Evolutionary conservation across 176 grass and related monocot genomes (phyloP).

Genomic region (Urochloa ruziziensis): DNA sequence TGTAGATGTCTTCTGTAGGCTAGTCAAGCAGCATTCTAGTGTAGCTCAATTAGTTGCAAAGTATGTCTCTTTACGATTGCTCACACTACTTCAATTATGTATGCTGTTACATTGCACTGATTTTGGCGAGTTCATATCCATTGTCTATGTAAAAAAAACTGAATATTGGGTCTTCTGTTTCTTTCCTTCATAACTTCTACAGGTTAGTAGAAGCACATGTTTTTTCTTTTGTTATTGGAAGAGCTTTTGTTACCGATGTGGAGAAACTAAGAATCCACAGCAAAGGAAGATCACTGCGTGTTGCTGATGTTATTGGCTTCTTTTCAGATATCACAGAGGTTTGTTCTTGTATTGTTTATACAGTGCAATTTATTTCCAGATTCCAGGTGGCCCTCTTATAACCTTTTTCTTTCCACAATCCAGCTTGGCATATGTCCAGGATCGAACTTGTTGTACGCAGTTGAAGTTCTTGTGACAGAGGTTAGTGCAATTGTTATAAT

Average conservation of each 20-base stretch:
- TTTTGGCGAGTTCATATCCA: constrained; percentile 19
- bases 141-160: constrained; percentile 19
- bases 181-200: constrained; percentile 32
- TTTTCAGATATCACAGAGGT: constrained; percentile 93
- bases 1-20: constrained; percentile 96
- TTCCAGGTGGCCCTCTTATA: constrained; percentile 23
- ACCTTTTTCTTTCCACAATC: constrained; percentile 28
- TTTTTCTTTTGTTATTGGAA: constrained; percentile 99
- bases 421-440: constrained; percentile 88
- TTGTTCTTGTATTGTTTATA: constrained; percentile 27
- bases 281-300: constrained; percentile 79
- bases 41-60: constrained; percentile 92
- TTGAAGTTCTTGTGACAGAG: constrained; percentile 94
- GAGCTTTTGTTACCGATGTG: constrained; percentile 97
- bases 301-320: constrained; percentile 78
- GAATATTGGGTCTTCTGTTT: neutral
- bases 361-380: constrained; percentile 19
- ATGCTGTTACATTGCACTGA: neutral
- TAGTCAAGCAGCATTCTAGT: constrained; percentile 93
- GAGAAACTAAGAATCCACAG: constrained; percentile 93
- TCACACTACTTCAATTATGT: neutral
- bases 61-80: constrained; percentile 46
- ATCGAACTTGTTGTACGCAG: constrained; percentile 93
- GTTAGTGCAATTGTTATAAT: constrained; percentile 59
- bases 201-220: constrained; percentile 99